These are phyloP conservation scores for Hypholoma sublateritium DNA, from an alignment of 768 basidiomycete species.

Conservation along the genomic window DNA sequence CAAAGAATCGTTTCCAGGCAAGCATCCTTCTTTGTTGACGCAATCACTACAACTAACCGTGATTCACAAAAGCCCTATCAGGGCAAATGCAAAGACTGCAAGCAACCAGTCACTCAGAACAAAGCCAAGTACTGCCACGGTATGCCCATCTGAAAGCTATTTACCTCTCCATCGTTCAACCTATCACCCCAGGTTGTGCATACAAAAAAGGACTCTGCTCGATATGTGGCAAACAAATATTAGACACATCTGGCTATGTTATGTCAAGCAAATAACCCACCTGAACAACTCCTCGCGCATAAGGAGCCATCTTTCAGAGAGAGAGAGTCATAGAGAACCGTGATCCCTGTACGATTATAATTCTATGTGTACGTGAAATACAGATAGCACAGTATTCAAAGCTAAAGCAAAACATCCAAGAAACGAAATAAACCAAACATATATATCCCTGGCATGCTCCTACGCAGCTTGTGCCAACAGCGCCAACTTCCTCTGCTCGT, in stretches of 20 bases:
- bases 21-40: constrained; percentile 25
- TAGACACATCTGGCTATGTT: constrained; percentile 79
- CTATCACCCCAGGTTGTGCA: constrained; percentile 62
- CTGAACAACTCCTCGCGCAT: too few relatives aligned
- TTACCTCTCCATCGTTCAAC: constrained; percentile 9
- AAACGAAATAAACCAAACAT: constrained; percentile 6
- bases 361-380: constrained; percentile 19
- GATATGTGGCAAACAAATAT: constrained; percentile 85
- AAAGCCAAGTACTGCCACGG: constrained; percentile 89
- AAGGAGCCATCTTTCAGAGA: neutral
- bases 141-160: constrained; percentile 30
- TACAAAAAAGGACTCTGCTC: constrained; percentile 86
- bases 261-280: constrained; percentile 76
- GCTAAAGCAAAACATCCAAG: constrained; percentile 13
- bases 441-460: too few relatives aligned
- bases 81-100: constrained; percentile 86
- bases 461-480: constrained; percentile 14
- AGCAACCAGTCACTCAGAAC: constrained; percentile 82
- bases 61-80: constrained; percentile 68
- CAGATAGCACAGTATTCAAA: constrained; percentile 14
- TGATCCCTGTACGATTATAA: constrained; percentile 18
- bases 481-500: constrained; percentile 48
- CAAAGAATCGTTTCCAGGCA: constrained; percentile 79
- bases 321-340: neutral
- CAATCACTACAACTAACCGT: constrained; percentile 19